Base-by-base conservation (phyloP, 2,329 filamentous ascomycete species). In the Colletotrichum gloeosporioides region DNA sequence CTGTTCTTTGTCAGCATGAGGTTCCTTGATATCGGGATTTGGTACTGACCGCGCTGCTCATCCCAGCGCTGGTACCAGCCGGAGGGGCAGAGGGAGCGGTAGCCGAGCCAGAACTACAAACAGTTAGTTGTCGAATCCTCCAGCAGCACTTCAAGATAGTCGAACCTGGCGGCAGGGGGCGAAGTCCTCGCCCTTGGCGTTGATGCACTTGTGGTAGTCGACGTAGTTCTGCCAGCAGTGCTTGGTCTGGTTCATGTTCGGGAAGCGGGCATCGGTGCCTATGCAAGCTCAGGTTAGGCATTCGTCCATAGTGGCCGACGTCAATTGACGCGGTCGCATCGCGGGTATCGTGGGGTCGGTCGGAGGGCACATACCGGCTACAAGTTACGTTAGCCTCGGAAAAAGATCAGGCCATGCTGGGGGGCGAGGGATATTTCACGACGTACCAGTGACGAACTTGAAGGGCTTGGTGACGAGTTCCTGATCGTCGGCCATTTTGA, bases 141-240 rank as follows among this genome's bases (percentile, higher is more conserved):
- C 57, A 22, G 62, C 62, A 62, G n/a, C 12, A 55, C 39, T 66
- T 62, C 61, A 15, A 18, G 18, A 55, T 25, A 31, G 68, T 44
- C 86, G 80, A 93, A 98, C 96, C 94, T 98, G 96, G 84, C 93
- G 94, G 94, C 96, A 99, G 80, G 96, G 96, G 82, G 95, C 94
- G 88, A 99, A 99, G 86, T 98, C 96, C 91, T 99, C 96, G 88
- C 96, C 96, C 93, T 99, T 99, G 89, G 96, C 96, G 86, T 94
- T 90, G 88, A 98, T 96, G 91, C 97, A 99, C 93, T 99, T 99
- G 93, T 99, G 95, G 92, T 99, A 99, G 89, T 99, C 97, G 90
- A 99, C 97, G 90, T 99, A 99, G 93, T 99, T 99, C 88, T 99
- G 98, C 97, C 97, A 99, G 95, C 97, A 99, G 93, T 99, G 96